Conservation (phyloP, 306 rosid species). For the Lathyrus sativus region DNA sequence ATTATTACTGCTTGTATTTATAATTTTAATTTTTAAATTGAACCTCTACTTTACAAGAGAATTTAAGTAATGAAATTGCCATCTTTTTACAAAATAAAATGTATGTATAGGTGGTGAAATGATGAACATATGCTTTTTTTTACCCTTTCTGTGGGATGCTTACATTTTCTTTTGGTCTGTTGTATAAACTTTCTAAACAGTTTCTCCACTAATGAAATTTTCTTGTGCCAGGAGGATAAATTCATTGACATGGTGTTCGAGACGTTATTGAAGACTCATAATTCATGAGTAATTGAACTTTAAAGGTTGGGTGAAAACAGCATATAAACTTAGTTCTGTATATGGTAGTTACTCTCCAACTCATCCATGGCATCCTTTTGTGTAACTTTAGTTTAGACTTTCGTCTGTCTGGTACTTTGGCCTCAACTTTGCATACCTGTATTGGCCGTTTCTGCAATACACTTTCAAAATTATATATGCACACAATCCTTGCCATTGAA, state of each 20-base stretch:
- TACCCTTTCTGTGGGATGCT: slow-evolving; percentile 29
- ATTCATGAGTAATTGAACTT: slow-evolving; percentile 45
- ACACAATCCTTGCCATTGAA: slow-evolving; percentile 27
- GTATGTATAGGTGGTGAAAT: neutral
- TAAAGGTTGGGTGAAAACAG: slow-evolving; percentile 36
- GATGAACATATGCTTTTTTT: slow-evolving; percentile 20
- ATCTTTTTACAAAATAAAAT: neutral
- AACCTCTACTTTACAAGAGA: slow-evolving; percentile 25
- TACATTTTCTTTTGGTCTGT: slow-evolving; percentile 1
- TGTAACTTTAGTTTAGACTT: slow-evolving; percentile 29
- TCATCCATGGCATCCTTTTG: slow-evolving; percentile 30
- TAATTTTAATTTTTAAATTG: slow-evolving; percentile 25
- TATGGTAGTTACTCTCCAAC: slow-evolving; percentile 44
- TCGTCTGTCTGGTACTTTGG: slow-evolving; percentile 24
- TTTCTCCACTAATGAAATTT: slow-evolving; percentile 37
- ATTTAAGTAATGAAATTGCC: slow-evolving; percentile 4
- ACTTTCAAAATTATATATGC: slow-evolving; percentile 11
- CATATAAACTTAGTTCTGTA: slow-evolving; percentile 52
- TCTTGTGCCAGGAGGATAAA: slow-evolving; percentile 71
- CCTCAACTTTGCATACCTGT: slow-evolving; percentile 20
- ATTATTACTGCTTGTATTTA: slow-evolving; percentile 15
- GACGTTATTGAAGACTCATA: slow-evolving; percentile 64
- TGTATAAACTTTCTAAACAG: neutral
- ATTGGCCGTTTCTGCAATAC: slow-evolving; percentile 38
- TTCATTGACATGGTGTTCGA: slow-evolving; percentile 78